Conservation (phyloP, 1,284 basidiomycete species). For the Leucoagaricus sp. region DNA sequence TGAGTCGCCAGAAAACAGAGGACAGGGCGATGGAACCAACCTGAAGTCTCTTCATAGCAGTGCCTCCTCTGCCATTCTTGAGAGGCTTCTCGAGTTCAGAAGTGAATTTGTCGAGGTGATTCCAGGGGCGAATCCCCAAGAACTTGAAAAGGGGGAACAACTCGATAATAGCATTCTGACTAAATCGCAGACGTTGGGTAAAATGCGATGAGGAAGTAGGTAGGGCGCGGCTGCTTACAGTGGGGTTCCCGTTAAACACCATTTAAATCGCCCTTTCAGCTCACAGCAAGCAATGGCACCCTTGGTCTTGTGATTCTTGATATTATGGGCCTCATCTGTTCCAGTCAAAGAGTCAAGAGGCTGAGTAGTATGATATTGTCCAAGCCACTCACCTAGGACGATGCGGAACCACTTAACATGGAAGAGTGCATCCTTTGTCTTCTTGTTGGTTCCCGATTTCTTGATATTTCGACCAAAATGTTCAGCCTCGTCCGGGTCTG, state of each 20-base stretch:
- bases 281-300: constrained; percentile 81
- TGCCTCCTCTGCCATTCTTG: constrained; percentile 64
- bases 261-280: constrained; percentile 78
- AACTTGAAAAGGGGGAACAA: constrained; percentile 91
- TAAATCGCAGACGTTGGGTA: too few relatives aligned
- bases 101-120: constrained; percentile 81
- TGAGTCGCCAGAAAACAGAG: neutral
- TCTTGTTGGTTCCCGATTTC: neutral
- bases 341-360: too few relatives aligned
- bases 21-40: constrained; percentile 39
- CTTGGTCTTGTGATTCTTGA: constrained; percentile 91
- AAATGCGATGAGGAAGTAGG: too few relatives aligned
- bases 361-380: too few relatives aligned
- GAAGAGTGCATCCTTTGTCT: constrained; percentile 71
- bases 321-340: constrained; percentile 98
- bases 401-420: constrained; percentile 83
- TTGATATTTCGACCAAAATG: constrained; percentile 5
- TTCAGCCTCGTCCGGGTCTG: constrained; percentile 36
- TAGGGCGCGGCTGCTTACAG: too few relatives aligned
- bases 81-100: constrained; percentile 80
- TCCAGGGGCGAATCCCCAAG: constrained; percentile 81
- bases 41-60: constrained; percentile 85
- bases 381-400: constrained; percentile 74
- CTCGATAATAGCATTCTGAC: constrained; percentile 89
- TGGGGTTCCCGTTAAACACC: constrained; percentile 91